A percentile compares a stretch with the other conserved stretches of the same genome.
These are phyloP conservation scores for Penicillium verhagenii DNA, from an alignment of 495 filamentous ascomycete species.

Conservation along the genomic window DNA sequence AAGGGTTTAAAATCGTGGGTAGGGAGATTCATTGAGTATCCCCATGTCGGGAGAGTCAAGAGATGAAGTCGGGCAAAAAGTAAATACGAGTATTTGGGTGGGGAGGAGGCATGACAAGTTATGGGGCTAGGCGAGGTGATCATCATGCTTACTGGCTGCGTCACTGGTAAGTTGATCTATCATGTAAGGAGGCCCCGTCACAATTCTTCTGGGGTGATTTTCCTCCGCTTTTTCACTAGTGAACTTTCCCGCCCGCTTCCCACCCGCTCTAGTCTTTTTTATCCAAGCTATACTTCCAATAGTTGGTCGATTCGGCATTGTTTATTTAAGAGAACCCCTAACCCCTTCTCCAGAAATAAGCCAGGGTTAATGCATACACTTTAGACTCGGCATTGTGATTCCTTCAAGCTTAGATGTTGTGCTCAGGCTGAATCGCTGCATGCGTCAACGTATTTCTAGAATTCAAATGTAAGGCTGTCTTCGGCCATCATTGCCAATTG, in stretches of 20 bases:
- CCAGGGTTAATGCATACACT: neutral
- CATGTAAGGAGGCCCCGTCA: constrained; percentile 1
- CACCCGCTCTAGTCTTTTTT: neutral
- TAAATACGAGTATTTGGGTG: neutral
- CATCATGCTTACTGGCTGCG: neutral
- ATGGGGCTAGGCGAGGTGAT: constrained; percentile 1
- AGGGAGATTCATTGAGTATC: neutral
- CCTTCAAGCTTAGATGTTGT: neutral
- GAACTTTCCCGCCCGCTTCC: neutral
- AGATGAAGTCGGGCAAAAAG: neutral
- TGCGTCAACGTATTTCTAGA: too few relatives aligned
- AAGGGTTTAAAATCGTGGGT: neutral
- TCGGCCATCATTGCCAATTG: too few relatives aligned
- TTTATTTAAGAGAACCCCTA: neutral
- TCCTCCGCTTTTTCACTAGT: constrained; percentile 2
- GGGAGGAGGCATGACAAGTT: neutral
- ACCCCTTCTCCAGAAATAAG: neutral
- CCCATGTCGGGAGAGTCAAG: neutral
- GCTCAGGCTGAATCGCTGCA: neutral
- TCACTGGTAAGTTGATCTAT: constrained; percentile 1
- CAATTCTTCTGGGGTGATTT: neutral
- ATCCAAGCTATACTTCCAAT: neutral
- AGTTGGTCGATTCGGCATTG: neutral
- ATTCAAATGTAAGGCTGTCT: too few relatives aligned
- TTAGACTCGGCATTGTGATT: neutral